phyloP scores from a whole-genome alignment of 2,329 filamentous ascomycete genomes.

The Aureobasidium zeae region DNA sequence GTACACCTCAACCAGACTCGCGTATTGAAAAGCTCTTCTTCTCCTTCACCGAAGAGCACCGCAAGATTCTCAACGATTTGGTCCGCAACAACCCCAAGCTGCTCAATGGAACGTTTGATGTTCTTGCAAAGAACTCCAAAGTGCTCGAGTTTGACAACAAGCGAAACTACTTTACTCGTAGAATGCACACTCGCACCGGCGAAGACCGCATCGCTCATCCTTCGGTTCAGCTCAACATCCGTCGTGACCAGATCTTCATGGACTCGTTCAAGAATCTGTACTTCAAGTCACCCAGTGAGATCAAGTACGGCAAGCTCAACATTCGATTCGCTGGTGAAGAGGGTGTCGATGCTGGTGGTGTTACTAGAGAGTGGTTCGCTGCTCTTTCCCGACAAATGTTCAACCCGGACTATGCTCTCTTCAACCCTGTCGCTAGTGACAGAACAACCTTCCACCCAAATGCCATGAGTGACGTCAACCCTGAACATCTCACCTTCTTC shows the following conservation, averaged over 20 bases:
- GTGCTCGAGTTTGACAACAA: slow-evolving; percentile 99
- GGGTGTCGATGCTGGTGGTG: slow-evolving; percentile 93
- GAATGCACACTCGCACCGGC: slow-evolving; percentile 67
- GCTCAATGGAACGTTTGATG: slow-evolving; percentile 95
- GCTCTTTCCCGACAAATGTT: slow-evolving; percentile 97
- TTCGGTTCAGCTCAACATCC: slow-evolving; percentile 77
- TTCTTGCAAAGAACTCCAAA: slow-evolving; percentile 96
- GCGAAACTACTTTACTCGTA: slow-evolving; percentile 95
- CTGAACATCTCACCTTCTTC: slow-evolving; percentile 95
- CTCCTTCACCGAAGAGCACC: slow-evolving; percentile 92
- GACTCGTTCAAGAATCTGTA: slow-evolving; percentile 98
- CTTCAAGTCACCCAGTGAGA: slow-evolving; percentile 92
- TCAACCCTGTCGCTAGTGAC: slow-evolving; percentile 92
- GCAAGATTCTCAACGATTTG: slow-evolving; percentile 94
- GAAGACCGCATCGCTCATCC: slow-evolving; percentile 63
- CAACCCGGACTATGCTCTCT: slow-evolving; percentile 92
- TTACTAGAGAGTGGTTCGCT: slow-evolving; percentile 98
- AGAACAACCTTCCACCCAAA: slow-evolving; percentile 98
- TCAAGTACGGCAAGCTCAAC: slow-evolving; percentile 98
- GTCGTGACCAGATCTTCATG: slow-evolving; percentile 91
- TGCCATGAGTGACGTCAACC: slow-evolving; percentile 84
- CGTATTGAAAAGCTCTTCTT: slow-evolving; percentile 90
- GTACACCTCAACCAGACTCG: slow-evolving; percentile 68
- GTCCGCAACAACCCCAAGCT: slow-evolving; percentile 94
- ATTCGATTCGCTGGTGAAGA: slow-evolving; percentile 97